Conservation (phyloP, 2,329 filamentous ascomycete genomes). For the Penicillium sclerotiorum region DNA sequence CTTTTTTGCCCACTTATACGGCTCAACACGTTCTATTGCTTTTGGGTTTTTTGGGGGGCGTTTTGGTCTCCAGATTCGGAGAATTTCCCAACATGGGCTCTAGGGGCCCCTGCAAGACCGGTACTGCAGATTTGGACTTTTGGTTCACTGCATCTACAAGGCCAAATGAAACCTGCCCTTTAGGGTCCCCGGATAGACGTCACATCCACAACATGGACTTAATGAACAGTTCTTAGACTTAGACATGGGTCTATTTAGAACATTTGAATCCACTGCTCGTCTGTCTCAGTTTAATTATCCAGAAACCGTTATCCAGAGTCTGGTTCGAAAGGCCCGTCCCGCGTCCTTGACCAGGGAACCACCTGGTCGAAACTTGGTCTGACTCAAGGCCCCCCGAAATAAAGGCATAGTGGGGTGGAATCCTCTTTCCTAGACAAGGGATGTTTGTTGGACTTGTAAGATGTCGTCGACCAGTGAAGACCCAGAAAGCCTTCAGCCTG, state of each 20-base stretch:
- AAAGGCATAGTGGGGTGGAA: constrained; percentile 2
- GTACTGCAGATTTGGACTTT: background rate
- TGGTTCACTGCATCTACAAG: background rate
- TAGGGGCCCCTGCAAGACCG: constrained; percentile 8
- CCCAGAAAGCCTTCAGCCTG: background rate
- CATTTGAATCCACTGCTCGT: background rate
- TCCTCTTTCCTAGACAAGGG: background rate
- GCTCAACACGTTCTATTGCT: background rate
- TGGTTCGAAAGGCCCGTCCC: constrained; percentile 35
- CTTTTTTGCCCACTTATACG: constrained; percentile 2
- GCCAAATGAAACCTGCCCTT: background rate
- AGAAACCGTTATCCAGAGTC: constrained; percentile 22
- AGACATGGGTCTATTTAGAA: background rate
- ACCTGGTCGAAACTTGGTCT: background rate
- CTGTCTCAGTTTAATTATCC: background rate
- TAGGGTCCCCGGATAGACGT: background rate
- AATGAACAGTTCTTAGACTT: background rate
- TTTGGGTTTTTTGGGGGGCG: background rate
- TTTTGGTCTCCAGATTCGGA: constrained; percentile 14
- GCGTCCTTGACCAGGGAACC: constrained; percentile 17
- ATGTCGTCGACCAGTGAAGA: constrained; percentile 8
- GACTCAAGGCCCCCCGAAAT: constrained; percentile 5
- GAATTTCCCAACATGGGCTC: constrained; percentile 23
- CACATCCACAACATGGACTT: background rate
- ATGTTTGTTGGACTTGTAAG: background rate